These are phyloP conservation scores for Vickermania ingenoplastis DNA, from an alignment of 208 protist genomes.

Conservation along the genomic window DNA sequence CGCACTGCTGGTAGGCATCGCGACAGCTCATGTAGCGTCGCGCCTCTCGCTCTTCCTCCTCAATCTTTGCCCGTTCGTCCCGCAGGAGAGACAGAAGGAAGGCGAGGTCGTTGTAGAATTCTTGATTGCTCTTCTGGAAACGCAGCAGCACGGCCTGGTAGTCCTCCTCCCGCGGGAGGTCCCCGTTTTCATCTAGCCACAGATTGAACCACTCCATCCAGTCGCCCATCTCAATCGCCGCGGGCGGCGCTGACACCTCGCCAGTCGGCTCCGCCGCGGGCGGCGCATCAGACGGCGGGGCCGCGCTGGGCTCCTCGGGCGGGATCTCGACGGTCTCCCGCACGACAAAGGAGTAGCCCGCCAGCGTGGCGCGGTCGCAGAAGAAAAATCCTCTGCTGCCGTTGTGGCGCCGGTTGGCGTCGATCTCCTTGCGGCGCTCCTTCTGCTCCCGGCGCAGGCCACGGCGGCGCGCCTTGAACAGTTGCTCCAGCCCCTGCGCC, in stretches of 20 bases:
- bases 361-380: not conserved
- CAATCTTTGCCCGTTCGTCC: slow-evolving; percentile 14
- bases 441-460: not conserved
- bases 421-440: not conserved
- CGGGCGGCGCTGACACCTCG: not conserved
- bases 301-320: not conserved
- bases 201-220: slow-evolving; percentile 5
- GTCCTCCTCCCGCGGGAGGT: slow-evolving; percentile 14
- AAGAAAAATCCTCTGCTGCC: not conserved
- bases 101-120: slow-evolving; percentile 12
- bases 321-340: not conserved
- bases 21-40: slow-evolving; percentile 1
- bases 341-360: not conserved
- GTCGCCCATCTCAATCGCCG: slow-evolving; percentile 4
- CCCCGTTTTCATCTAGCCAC: slow-evolving; percentile 24
- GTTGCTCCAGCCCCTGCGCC: not conserved
- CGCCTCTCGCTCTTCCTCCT: slow-evolving; percentile 9
- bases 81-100: slow-evolving; percentile 16
- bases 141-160: slow-evolving; percentile 26
- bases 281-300: not conserved
- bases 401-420: not conserved
- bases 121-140: slow-evolving; percentile 10
- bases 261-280: not conserved
- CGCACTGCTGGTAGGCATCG: slow-evolving; percentile 6
- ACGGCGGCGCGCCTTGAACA: not conserved